These are phyloP conservation scores for Xylariaceae sp. DNA, from an alignment of 2,329 filamentous ascomycete species.

Conservation along the genomic window DNA sequence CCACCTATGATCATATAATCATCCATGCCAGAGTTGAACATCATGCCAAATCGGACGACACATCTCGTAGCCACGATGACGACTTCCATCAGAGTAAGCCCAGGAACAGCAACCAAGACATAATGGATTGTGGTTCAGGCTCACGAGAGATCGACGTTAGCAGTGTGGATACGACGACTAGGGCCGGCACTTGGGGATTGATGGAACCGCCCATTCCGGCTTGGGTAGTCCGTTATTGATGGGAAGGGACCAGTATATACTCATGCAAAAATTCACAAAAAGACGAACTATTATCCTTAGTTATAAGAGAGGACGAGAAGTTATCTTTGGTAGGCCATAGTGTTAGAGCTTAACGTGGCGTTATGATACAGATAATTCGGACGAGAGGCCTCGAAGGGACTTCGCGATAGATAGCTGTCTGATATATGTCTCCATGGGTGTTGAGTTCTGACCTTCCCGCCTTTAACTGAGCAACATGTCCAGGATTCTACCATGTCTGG, in stretches of 20 bases:
- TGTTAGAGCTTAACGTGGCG: too few species aligned
- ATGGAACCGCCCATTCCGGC: conserved; percentile 3
- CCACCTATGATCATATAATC: conserved; percentile 25
- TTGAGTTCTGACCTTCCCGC: too few species aligned
- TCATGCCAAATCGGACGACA: conserved; percentile 20
- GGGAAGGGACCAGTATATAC: background rate
- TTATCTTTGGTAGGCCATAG: too few species aligned
- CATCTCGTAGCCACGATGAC: conserved; percentile 16
- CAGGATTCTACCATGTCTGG: too few species aligned
- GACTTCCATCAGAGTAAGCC: conserved; percentile 5
- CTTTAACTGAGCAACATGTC: too few species aligned
- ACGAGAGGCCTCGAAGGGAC: too few species aligned
- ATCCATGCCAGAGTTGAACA: conserved; percentile 21
- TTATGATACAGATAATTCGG: too few species aligned
- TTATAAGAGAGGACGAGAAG: background rate
- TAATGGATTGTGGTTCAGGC: background rate
- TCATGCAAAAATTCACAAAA: background rate
- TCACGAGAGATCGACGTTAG: conserved; percentile 23
- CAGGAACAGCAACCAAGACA: too few species aligned
- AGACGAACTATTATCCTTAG: too few species aligned
- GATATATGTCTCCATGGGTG: too few species aligned
- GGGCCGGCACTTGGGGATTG: conserved; percentile 17
- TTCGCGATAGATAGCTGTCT: too few species aligned
- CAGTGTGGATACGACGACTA: conserved; percentile 15
- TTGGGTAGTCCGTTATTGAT: background rate